These are phyloP conservation scores for Penicillium psychrosexuale DNA, from an alignment of 2,329 filamentous ascomycete genomes.

Conservation along the genomic window DNA sequence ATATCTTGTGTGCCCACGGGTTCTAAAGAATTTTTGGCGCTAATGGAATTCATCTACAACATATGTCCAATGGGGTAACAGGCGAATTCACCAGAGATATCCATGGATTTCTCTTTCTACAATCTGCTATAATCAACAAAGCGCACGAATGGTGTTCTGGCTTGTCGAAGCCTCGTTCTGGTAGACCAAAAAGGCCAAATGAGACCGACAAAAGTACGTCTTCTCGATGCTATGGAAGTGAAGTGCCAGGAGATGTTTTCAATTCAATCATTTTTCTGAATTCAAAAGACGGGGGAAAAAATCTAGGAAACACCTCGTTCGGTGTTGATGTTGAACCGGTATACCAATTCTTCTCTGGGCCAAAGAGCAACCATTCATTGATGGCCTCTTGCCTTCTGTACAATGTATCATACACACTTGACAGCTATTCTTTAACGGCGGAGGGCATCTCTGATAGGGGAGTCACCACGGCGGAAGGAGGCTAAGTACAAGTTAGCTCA, in stretches of 20 bases:
- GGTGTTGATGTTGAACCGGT: slow-evolving; percentile 2
- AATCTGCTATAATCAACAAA: too few species aligned
- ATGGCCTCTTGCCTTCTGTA: slow-evolving; percentile 30
- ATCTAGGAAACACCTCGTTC: slow-evolving; percentile 4
- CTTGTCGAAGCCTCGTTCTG: too few species aligned
- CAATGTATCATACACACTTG: slow-evolving; percentile 38
- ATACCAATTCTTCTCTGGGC: slow-evolving; percentile 13
- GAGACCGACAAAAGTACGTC: too few species aligned
- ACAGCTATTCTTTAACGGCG: slow-evolving; percentile 31
- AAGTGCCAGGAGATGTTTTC: background rate
- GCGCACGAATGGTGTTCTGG: too few species aligned
- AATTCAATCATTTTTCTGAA: slow-evolving; percentile 4
- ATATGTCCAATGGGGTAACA: too few species aligned
- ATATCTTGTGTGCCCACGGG: too few species aligned
- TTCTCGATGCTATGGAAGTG: too few species aligned
- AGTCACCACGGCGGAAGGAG: slow-evolving; percentile 46
- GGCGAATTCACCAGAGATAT: too few species aligned
- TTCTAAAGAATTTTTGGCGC: too few species aligned
- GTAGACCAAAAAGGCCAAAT: too few species aligned
- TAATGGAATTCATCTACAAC: too few species aligned
- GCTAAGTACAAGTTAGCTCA: slow-evolving; percentile 28
- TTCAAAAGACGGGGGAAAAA: background rate
- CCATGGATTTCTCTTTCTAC: too few species aligned
- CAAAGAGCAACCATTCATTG: slow-evolving; percentile 6
- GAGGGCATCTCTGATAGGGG: slow-evolving; percentile 39